phyloP scores from a whole-genome alignment of 1,139 yeast species.

The Candida tetrigidarum region DNA sequence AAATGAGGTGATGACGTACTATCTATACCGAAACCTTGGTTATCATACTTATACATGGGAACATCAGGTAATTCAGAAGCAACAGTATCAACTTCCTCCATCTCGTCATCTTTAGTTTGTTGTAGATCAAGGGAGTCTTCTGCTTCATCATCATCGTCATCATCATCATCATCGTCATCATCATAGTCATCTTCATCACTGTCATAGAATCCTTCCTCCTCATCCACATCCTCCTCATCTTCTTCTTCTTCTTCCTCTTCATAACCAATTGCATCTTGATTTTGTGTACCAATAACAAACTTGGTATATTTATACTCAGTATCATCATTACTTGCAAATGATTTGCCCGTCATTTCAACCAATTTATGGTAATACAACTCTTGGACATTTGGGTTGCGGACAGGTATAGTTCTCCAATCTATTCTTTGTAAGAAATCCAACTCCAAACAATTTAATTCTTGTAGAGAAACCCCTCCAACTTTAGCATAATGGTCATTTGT shows the following conservation, averaged over 20 bases:
- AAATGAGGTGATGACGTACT: constrained; percentile 43
- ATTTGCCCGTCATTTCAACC: constrained; percentile 6
- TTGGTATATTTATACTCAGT: constrained; percentile 15
- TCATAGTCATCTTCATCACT: constrained; percentile 17
- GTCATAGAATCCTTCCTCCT: constrained; percentile 19
- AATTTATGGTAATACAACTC: constrained; percentile 7
- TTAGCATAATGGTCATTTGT: constrained; percentile 93
- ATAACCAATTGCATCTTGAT: constrained; percentile 14
- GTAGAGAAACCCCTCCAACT: constrained; percentile 91
- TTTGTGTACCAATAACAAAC: constrained; percentile 12
- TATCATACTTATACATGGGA: constrained; percentile 22
- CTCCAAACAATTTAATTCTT: constrained; percentile 86
- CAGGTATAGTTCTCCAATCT: constrained; percentile 62
- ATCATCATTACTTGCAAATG: constrained; percentile 4
- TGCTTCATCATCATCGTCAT: constrained; percentile 8
- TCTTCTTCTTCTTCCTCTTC: constrained; percentile 9
- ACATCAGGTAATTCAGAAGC: constrained; percentile 1
- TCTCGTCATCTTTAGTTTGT: constrained; percentile 1
- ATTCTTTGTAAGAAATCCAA: constrained; percentile 84
- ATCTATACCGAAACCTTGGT: constrained; percentile 31
- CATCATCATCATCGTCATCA: constrained; percentile 11
- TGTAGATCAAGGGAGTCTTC: constrained; percentile 12
- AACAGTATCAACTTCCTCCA: constrained; percentile 11
- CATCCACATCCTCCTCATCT: constrained; percentile 14
- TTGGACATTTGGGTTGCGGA: constrained; percentile 14